Evolutionary conservation across 2,329 filamentous ascomycete genomes (phyloP).

Genomic region (Calonectria pseudoreteaudii): DNA sequence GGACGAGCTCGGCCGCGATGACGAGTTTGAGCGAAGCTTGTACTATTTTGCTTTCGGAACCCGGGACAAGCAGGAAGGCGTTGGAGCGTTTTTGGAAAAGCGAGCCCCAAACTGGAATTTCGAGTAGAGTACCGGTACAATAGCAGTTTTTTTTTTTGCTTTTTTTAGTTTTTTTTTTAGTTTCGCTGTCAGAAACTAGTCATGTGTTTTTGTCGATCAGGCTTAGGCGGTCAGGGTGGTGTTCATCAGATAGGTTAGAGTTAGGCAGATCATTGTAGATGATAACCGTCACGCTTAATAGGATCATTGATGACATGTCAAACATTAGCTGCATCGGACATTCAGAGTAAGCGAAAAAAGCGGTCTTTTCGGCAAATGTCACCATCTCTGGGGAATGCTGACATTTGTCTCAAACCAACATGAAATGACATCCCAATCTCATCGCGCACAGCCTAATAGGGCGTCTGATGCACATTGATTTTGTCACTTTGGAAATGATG

Average conservation of each 20-base stretch:
- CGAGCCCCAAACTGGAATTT: slow-evolving; percentile 34
- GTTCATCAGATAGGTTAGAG: background rate
- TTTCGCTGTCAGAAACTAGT: background rate
- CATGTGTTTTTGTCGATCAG: background rate
- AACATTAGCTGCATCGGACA: background rate
- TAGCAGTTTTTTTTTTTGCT: too few species aligned
- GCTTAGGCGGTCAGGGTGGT: background rate
- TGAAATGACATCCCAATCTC: background rate
- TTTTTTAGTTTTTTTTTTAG: too few species aligned
- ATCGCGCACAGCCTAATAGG: background rate
- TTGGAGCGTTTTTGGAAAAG: slow-evolving; percentile 47
- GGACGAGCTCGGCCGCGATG: slow-evolving; percentile 41
- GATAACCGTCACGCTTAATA: background rate
- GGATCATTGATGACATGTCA: background rate
- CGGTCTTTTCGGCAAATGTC: background rate
- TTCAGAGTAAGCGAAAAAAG: slow-evolving; percentile 5
- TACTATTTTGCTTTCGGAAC: slow-evolving; percentile 53
- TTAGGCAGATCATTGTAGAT: background rate
- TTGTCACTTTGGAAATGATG: background rate
- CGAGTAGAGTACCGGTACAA: too few species aligned
- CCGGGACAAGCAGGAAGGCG: slow-evolving; percentile 45
- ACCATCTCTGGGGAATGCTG: background rate
- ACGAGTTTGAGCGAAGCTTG: slow-evolving; percentile 49
- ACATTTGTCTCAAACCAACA: background rate
- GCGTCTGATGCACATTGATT: background rate